phyloP scores from a whole-genome alignment of 331 rosid species.

The Quercus tomentella region DNA sequence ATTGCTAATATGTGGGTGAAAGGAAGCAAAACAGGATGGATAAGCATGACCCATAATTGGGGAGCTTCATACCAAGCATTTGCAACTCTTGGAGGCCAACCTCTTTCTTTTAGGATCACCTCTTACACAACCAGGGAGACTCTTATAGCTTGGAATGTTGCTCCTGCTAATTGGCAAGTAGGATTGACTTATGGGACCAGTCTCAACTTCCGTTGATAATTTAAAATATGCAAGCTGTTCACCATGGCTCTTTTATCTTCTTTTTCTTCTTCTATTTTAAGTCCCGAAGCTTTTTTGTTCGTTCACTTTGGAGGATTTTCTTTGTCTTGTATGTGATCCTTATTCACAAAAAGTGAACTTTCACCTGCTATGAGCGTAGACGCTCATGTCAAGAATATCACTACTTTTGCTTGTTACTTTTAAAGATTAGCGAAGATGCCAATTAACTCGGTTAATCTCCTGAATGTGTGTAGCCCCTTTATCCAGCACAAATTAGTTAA shows the following conservation, averaged over 20 bases:
- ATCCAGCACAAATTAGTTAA: too few relatives aligned
- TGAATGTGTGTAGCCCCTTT: too few relatives aligned
- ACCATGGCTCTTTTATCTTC: not conserved
- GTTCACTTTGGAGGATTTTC: not conserved
- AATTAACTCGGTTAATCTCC: not conserved
- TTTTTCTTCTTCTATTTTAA: not conserved
- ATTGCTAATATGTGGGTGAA: conserved; percentile 64
- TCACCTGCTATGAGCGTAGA: not conserved
- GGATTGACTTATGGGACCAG: conserved; percentile 55
- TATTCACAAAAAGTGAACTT: conserved; percentile 17
- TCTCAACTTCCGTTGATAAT: conserved; percentile 50
- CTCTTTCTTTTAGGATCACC: conserved; percentile 74
- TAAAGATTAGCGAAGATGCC: not conserved
- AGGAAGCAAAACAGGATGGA: conserved; percentile 81
- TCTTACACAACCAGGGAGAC: conserved; percentile 66
- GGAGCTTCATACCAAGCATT: conserved; percentile 94
- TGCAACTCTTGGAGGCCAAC: conserved; percentile 65
- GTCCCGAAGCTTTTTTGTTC: not conserved
- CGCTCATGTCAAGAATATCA: conserved; percentile 6
- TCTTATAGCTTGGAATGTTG: conserved; percentile 62
- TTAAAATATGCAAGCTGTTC: not conserved
- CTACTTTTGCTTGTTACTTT: conserved; percentile 17
- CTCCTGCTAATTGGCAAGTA: conserved; percentile 60
- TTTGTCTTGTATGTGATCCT: not conserved
- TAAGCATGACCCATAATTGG: conserved; percentile 90